Evolutionary conservation across 1,284 basidiomycete species (phyloP), one percentile per base, ranked within the genome.

Genomic region (Coniferiporia sulphurascens): DNA sequence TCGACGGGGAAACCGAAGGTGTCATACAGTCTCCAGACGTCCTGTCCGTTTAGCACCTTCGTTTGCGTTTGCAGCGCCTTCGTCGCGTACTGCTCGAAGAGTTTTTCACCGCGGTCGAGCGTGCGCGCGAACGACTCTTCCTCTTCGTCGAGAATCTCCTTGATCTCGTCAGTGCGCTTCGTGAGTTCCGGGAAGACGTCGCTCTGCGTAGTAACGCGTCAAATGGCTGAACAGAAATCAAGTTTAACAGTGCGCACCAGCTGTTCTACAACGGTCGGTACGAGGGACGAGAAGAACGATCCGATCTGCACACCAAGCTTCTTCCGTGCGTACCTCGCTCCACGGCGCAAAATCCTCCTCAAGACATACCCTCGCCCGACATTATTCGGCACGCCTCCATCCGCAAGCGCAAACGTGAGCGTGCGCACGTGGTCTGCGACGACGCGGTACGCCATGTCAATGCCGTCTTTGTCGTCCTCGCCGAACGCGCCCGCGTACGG

Each of bases 1-100:
- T 99, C 96, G 55, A 95, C 94, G 0, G 96, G 97, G 79, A 99
- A 99, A 46, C 96, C 96, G 71, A 93, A 99, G 0, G 97, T 99
- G 73, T 99, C 97, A 73, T 99, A 99, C 56, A 99, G 76, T 35
- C 93, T 84, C 96, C 96, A 99, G 32, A 98, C 93, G 69, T 99
- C 96, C 68, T 88, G 88, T 15, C 96, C 96, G 64, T 81, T 86
- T 48, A 99, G 84, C 64, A 86, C 82, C 57, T 80, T 89, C 8
- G 76, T 68, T 12, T 86, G 86, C 49, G 81, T 78, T 51, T 87
- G 81, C 63, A 80, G 80, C 8, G 95, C 87, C 55, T 83, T 81
- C 27, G 78, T 73, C 27, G 92, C 91, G 73, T 94, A 98, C 69
- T 92, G 87, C 65, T 96, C 95, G 72, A 99, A 99, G 6, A 99